Evolutionary conservation across 164 flowering plant genomes (phyloP), one percentile per base, ranked within the genome.

Genomic region (Aristolochia californica): DNA sequence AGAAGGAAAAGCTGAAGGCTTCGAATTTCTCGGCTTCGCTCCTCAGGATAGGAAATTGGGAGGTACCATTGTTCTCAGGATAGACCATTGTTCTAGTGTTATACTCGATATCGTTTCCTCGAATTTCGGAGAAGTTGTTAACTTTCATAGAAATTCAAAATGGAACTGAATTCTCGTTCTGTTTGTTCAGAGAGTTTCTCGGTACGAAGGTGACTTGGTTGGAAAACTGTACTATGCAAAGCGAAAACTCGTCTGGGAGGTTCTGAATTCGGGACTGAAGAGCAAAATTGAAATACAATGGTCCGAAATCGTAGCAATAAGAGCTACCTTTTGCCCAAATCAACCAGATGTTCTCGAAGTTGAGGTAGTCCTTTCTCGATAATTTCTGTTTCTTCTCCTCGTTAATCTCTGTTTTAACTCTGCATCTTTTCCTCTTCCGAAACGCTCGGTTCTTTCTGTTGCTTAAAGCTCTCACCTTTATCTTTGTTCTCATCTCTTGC

Each of bases 181-280:
- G 21, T 51, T 21, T 7, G 26, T 51, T 18, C 84, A 87, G 95
- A 83, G 83, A 65, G 72, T 68, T 14, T 84, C 95, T 13, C 82
- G 76, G 64, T 76, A 87, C 58, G 95, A 87, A 71, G 95, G 95
- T 51, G 95, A 87, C 73, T 72, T 87, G 38, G 95, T 87, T 60
- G 91, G 88, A 2, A 87, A 87, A 66, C 83, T 87, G 62, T 87
- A 87, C 68, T 87, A 77, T 73, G 85, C 91, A 0, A 87, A 87
- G 79, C 91, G 81, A 63, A 87, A 87, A 70, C 83, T 87, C 53
- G 95, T 87, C 2, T 87, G 95, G 95, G 95, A 87, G 72, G 81
- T 87, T 74, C 88, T 87, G 66, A 83, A 83, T 48, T 82, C 83
- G 63, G 85, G 91, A 18, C 78, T 87, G 22, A 87, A 87, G 76